Evolutionary conservation across 139 green algal genomes (phyloP).

Genomic region (Chlorella vulgaris): DNA sequence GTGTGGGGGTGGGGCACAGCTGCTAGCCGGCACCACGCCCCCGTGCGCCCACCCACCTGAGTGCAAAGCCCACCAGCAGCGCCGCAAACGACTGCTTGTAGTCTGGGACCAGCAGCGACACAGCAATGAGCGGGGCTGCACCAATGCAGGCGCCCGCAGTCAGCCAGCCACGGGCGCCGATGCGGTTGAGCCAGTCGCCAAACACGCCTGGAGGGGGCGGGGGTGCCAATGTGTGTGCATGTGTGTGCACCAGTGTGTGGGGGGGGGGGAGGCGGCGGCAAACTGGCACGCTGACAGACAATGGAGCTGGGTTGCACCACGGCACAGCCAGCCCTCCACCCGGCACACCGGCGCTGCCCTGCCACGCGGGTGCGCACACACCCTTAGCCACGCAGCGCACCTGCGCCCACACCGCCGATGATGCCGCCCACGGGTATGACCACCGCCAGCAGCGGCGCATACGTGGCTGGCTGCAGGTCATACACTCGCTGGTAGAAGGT

Average conservation of each 20-base stretch:
- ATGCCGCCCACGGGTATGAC: conserved; percentile 87
- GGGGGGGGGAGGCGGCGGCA: too few relatives aligned
- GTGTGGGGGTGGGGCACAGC: too few relatives aligned
- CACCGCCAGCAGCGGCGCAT: conserved; percentile 84
- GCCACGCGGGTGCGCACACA: too few relatives aligned
- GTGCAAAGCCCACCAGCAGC: conserved; percentile 59
- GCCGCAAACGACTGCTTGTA: conserved; percentile 73
- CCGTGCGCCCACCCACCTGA: conserved; percentile 15
- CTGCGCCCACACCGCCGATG: conserved; percentile 77
- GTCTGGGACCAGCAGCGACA: conserved; percentile 63
- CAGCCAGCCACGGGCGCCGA: conserved; percentile 60
- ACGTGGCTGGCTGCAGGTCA: conserved; percentile 64
- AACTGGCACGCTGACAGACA: too few relatives aligned
- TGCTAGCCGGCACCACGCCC: too few relatives aligned
- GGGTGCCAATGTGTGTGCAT: too few relatives aligned
- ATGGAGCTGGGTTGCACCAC: too few relatives aligned
- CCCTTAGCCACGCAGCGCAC: too few relatives aligned
- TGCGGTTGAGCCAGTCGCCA: conserved; percentile 73
- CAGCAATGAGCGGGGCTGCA: conserved; percentile 75
- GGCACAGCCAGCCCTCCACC: too few relatives aligned
- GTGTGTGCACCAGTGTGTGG: too few relatives aligned
- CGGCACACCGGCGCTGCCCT: too few relatives aligned
- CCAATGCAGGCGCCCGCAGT: conserved; percentile 69
- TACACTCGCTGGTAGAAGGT: conserved; percentile 91
- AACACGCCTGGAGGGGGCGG: too few relatives aligned